Evolutionary conservation across 225 moss, liverwort and hornwort genomes (phyloP), one percentile per base, ranked within the genome.

Genomic region (Ulota crispa): DNA sequence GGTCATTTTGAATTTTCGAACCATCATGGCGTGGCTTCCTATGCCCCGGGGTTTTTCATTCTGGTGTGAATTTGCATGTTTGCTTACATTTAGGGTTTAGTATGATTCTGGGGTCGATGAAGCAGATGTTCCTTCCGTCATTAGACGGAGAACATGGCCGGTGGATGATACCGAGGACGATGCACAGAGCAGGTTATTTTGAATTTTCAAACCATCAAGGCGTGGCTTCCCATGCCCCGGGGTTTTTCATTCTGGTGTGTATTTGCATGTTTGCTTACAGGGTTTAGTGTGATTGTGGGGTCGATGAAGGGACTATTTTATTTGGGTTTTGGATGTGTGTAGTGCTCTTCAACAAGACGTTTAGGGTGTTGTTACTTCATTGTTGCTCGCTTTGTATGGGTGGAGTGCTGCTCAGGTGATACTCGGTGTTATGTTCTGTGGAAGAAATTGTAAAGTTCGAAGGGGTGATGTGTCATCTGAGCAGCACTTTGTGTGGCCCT

Each of bases 131-230:
- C 71, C 82, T 31, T 85, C 76, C 19, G 27, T 85, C 37, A 79
- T 79, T 42, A 59, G 82, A 14, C 76, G 79, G 27, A 79, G 82
- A 62, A 43, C 19, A 54, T 72, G 59, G 72, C 60, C 72, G 37
- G 69, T 75, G 57, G 79, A 82, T 32, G 65, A 76, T 47, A 55
- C 52, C 24, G 70, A 72, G 43, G 85, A 81, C 47, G 81, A 81
- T 84, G 80, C 84, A 68, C 68, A 75, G 55, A 84, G 80, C 75
- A 84, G 57, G 57, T 80, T 64, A 67, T 84, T 84, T 76, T 62
- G 68, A 54, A 37, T 59, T 78, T 47, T 59, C 28, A 31, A 70
- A 28, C 43, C 72, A 50, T 77, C 39, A 77, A 36, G 62, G 52
- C 21, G 15, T 77, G 77, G n/a, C 53, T 52, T 16, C 31, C 63